These are phyloP conservation scores for Xylaria sp. DNA, from an alignment of 2,329 filamentous ascomycete species.

Conservation along the genomic window DNA sequence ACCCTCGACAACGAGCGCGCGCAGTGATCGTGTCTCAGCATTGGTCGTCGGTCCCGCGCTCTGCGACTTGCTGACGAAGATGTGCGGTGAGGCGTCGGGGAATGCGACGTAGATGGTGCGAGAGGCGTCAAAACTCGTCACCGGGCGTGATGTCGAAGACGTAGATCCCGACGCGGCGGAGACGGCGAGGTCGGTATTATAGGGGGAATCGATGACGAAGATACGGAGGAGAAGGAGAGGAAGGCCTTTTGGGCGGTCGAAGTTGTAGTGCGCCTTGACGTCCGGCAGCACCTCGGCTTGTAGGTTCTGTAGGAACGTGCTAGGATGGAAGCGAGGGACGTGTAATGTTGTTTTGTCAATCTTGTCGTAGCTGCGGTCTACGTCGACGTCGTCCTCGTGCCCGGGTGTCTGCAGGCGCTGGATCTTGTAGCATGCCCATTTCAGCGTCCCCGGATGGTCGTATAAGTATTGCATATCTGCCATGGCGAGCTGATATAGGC, in stretches of 20 bases:
- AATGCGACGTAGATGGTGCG: conserved; percentile 84
- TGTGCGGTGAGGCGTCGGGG: conserved; percentile 79
- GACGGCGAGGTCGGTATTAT: conserved; percentile 70
- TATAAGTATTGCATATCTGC: conserved; percentile 74
- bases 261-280: conserved; percentile 85
- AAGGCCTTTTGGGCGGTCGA: conserved; percentile 76
- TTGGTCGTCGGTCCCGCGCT: conserved; percentile 55
- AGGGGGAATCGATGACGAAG: conserved; percentile 83
- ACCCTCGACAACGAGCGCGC: conserved; percentile 78
- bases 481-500: conserved; percentile 74
- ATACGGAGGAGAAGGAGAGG: conserved; percentile 81
- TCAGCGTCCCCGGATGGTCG: conserved; percentile 71
- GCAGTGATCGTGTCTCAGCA: conserved; percentile 71
- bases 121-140: conserved; percentile 69
- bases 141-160: conserved; percentile 40
- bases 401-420: conserved; percentile 60
- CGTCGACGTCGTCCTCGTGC: conserved; percentile 54
- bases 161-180: conserved; percentile 37
- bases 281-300: conserved; percentile 79
- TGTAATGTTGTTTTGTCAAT: conserved; percentile 60
- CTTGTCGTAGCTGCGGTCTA: conserved; percentile 44
- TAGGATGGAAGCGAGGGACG: conserved; percentile 80
- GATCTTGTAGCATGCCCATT: conserved; percentile 72
- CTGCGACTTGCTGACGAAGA: conserved; percentile 72
- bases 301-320: conserved; percentile 81